Evolutionary conservation across 2,329 filamentous ascomycete species (phyloP), one percentile per base, ranked within the genome.

Genomic region (Bipolaris victoriae): DNA sequence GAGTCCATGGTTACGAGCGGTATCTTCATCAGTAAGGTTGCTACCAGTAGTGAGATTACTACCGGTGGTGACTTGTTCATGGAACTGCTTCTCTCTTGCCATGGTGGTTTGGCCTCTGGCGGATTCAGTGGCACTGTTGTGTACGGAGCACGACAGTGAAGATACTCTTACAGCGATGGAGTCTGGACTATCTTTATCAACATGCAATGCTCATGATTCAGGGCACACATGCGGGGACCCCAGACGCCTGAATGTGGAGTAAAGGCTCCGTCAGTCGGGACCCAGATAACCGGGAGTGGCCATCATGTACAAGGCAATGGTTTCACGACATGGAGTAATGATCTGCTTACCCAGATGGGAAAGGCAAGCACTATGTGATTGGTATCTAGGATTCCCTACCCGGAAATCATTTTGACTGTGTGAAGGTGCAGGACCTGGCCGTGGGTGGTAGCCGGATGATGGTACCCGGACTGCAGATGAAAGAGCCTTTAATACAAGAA

Each of bases 11-110:
- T 56, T 63, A 47, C 37, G 47, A 20, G 55, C 18, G 2, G 46
- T 52, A 15, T 63, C 49, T 10, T 60, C 54, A 33, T 62, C 52
- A 7, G 57, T 52, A n/a, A 57, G 37, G 15, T 39, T 31, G 47
- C 33, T 41, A n/a, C 36, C 43, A 41, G 61, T 49, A 7, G 55
- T 57, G 18, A 55, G 33, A 18, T 37, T 31, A 46, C 26, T 45
- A 18, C 33, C 18, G n/a, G 53, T 51, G 1, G 60, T 50, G 20
- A 63, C 50, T 7, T 63, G 48, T 39, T 66, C 60, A 7, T 52
- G 54, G 31, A 53, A 45, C 22, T 55, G 58, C 57, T 69, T 69
- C 46, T 69, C 62, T 45, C 62, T 65, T 20, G 61, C 62, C 67
- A 70, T 69, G 37, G 18, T 59, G 50, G n/a, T 16, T 45, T 36